Evolutionary conservation across 495 filamentous ascomycete genomes (phyloP), one percentile per base, ranked within the genome.

Genomic region (Patellaria atrata): DNA sequence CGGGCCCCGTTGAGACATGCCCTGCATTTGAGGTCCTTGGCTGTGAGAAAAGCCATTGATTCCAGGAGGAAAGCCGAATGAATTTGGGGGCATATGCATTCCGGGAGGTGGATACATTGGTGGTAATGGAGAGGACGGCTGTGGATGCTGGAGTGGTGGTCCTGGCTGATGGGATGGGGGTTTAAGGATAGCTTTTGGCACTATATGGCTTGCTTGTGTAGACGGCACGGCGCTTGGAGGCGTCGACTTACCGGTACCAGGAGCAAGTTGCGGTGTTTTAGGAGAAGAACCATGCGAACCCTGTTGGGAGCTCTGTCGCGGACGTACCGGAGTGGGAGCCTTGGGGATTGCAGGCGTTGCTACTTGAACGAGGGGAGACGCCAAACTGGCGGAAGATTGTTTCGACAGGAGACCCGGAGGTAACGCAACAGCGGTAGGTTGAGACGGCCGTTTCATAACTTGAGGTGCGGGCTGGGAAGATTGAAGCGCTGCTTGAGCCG

Each of bases 331-430:
- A 15, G 82, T 86, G 3, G 82, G 71, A 26, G 73, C 73, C 53
- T 94, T 94, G 1, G 87, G 78, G 25, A 91, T 58, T 23, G 72
- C 73, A 4, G 89, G 86, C 4, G 81, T 86, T 14, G 82, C 77
- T 41, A 81, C 65, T 19, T 75, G 57, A 22, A 85, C 63, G 48
- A 79, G 79, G 10, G 91, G 91, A 14, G 89, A 96, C 13, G 71
- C 70, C 40, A 73, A 65, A 13, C 59, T 51, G 33, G 58, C 49
- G 16, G 55, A 44, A 16, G 59, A 56, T 20, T 62, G 55, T 12
- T 66, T 49, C 32, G 59, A 54, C 38, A 71, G 56, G 58, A 81
- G 42, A 55, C 61, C 50, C 41, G 66, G 47, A 45, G 74, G 68
- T 13, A 76, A 52, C 14, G 75, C 59, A 20, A 68, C 53, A 18